These are phyloP conservation scores for Cladophialophora carrionii DNA, from an alignment of 2,329 filamentous ascomycete genomes.

Conservation along the genomic window DNA sequence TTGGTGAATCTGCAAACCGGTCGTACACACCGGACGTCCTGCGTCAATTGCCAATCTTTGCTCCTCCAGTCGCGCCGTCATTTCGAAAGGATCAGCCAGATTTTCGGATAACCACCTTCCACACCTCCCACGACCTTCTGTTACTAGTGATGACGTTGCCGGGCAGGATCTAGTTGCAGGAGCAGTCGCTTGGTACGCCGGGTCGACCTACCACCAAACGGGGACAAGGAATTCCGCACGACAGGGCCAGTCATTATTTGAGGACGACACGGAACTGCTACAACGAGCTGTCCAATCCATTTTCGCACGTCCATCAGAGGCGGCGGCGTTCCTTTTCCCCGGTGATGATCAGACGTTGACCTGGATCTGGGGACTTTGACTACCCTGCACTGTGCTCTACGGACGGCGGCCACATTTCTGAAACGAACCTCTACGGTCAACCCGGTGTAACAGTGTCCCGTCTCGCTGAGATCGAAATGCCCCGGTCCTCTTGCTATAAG, in stretches of 20 bases:
- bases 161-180: neutral
- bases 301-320: neutral
- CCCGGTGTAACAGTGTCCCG: slow-evolving; percentile 9
- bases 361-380: neutral
- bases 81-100: neutral
- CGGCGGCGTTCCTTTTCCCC: neutral
- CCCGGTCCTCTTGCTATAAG: slow-evolving; percentile 5
- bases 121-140: neutral
- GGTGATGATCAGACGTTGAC: neutral
- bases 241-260: neutral
- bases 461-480: slow-evolving; percentile 10
- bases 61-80: neutral
- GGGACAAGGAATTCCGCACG: neutral
- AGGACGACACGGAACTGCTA: neutral
- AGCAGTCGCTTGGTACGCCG: neutral
- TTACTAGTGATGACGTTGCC: neutral
- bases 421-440: slow-evolving; percentile 5
- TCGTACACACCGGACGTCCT: neutral
- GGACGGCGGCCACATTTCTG: neutral
- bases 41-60: neutral
- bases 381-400: neutral
- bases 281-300: neutral
- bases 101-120: neutral
- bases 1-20: slow-evolving; percentile 1
- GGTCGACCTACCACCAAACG: neutral